Evolutionary conservation across 352 stramenopile genomes (phyloP), one percentile per base, ranked within the genome.

Genomic region (Globisporangium camurandrum): DNA sequence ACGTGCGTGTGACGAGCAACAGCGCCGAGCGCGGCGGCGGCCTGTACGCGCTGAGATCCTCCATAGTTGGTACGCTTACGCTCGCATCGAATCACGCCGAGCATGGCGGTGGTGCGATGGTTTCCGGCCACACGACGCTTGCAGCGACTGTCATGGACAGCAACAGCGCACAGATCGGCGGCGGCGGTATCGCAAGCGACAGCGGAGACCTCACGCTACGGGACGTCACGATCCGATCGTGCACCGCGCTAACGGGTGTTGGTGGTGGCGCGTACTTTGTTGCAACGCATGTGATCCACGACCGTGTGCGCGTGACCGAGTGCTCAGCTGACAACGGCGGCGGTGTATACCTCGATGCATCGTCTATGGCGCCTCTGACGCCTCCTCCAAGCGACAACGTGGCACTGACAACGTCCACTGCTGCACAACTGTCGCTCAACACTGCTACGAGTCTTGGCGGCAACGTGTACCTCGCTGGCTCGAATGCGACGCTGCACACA

Each of bases 251-350:
- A 1, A 31, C 50, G 9, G 66, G 68, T 19, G 9, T 63, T 0
- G 67, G 67, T 2, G 68, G 68, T 11, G 68, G 65, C 1, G 27
- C 70, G 20, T 61, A 49, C n/a, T 30, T 72, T n/a, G 37, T 24
- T 3, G 51, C 57, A 10, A 49, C 54, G 7, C 33, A 11, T 4
- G 49, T 66, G 2, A 42, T 46, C 1, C 61, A 73, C 37, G 45
- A 62, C 10, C 41, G 43, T 12, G 37, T 73, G 7, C 49, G 14
- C 1, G 20, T 78, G 31, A 36, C 49, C 4, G 43, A 24, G 8
- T 78, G 68, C 31, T 45, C 24, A 16, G 36, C 69, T 0, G 16
- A 48, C 1, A 47, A 45, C 22, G 69, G 69, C 14, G 69, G 66
- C 27, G 69, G 66, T 9, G 11, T 72, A 14, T 79, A 76, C 30